Evolutionary conservation across 2,329 filamentous ascomycete genomes (phyloP).

Genomic region (Ciborinia camelliae): DNA sequence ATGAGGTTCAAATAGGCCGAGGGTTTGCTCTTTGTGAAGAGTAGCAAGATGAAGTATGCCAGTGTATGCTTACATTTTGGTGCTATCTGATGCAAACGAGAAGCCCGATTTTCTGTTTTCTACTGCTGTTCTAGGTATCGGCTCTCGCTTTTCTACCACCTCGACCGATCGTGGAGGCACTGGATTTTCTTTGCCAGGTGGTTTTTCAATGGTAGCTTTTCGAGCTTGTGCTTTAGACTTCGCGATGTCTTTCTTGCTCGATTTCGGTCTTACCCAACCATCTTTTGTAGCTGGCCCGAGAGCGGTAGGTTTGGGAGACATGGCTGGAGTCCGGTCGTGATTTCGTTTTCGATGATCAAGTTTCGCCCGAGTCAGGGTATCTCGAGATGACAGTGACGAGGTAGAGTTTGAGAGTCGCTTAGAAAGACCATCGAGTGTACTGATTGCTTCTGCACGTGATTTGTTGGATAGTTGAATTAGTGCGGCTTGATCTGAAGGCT

Average conservation of each 20-base stretch:
- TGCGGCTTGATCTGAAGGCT: slow-evolving; percentile 45
- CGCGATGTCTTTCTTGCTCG: background rate
- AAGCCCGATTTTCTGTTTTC: slow-evolving; percentile 35
- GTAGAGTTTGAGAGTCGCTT: slow-evolving; percentile 35
- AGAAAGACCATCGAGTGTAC: slow-evolving; percentile 49
- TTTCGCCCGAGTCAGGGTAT: background rate
- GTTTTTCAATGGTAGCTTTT: background rate
- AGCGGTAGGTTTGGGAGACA: slow-evolving; percentile 19
- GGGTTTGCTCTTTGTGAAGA: background rate
- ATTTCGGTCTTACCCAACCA: slow-evolving; percentile 27
- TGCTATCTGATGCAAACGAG: slow-evolving; percentile 45
- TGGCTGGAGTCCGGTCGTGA: background rate
- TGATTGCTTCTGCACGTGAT: slow-evolving; percentile 48
- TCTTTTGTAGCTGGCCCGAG: slow-evolving; percentile 29
- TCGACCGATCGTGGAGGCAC: background rate
- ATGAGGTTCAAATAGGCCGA: too few relatives aligned
- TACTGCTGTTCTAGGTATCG: background rate
- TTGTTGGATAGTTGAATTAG: slow-evolving; percentile 47
- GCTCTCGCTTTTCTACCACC: background rate
- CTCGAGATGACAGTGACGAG: slow-evolving; percentile 8
- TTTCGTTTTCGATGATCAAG: background rate
- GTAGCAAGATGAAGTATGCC: too few relatives aligned
- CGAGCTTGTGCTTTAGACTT: slow-evolving; percentile 13
- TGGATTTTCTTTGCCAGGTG: background rate
- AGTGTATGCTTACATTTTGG: slow-evolving; percentile 38